Percentiles rank a stretch among this genome's conserved stretches.
Evolutionary conservation across 352 stramenopile genomes (phyloP).

Genomic region (Globisporangium lucens): DNA sequence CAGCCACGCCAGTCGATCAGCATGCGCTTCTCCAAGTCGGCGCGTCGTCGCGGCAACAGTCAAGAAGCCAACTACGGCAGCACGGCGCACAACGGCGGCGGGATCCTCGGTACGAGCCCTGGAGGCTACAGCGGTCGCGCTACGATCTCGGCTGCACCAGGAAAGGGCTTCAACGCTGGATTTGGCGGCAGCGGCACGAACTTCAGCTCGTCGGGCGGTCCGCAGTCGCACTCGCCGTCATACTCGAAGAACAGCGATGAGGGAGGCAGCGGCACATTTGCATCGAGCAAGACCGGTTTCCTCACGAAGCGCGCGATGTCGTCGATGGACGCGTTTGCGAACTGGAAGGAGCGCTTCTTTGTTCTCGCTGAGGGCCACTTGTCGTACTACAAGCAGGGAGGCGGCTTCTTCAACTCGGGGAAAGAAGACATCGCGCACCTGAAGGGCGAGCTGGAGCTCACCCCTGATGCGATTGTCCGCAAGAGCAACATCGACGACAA

Average conservation of each 20-base stretch:
- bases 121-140: constrained; percentile 39
- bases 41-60: constrained; percentile 63
- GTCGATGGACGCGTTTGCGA: constrained; percentile 85
- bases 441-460: constrained; percentile 81
- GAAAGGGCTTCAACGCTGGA: constrained; percentile 25
- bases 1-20: constrained; percentile 35
- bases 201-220: constrained; percentile 16
- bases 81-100: constrained; percentile 23
- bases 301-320: constrained; percentile 86
- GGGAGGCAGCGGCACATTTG: constrained; percentile 42
- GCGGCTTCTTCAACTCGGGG: constrained; percentile 80
- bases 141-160: constrained; percentile 52
- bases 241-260: constrained; percentile 24
- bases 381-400: constrained; percentile 86
- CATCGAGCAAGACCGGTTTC: constrained; percentile 82
- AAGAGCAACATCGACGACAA: constrained; percentile 88
- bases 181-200: constrained; percentile 22
- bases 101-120: constrained; percentile 37
- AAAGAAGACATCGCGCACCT: constrained; percentile 87
- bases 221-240: constrained; percentile 15
- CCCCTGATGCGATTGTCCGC: constrained; percentile 69
- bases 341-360: constrained; percentile 89
- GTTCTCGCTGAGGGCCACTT: constrained; percentile 79
- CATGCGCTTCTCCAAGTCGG: constrained; percentile 67
- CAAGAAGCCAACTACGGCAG: constrained; percentile 44